Evolutionary conservation across 805 yeast genomes (phyloP), one percentile per base, ranked within the genome.

Genomic region (Ogataea pilisensis): DNA sequence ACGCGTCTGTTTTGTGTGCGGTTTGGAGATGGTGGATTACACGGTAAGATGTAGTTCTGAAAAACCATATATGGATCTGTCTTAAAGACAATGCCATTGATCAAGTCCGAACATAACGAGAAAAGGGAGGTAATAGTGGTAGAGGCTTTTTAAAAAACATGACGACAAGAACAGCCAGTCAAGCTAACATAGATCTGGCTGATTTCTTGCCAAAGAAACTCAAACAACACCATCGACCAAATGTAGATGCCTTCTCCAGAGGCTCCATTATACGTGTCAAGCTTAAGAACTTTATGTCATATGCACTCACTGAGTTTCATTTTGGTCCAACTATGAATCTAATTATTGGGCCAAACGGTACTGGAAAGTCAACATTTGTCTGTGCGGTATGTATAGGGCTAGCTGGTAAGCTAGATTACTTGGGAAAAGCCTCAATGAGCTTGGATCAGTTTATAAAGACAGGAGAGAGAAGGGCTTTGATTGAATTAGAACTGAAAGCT

Each of bases 321-420:
- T 72, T 91, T 42, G 84, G 91, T 0, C 96, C 97, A 0, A 70
- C 82, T 2, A 69, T 93, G 57, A 93, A 93, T 57, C 78, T 93
- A 82, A 85, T 93, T 43, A 83, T 93, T 39, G 99, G 97, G 0
- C 97, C 97, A 11, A 93, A 93, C 59, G 99, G 99, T 27, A 69
- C 87, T 29, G 87, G 89, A 1, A 86, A 87, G 61, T 82, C 93
- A 29, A 88, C 98, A 0, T 77, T 93, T 53, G 90, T 93, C 4
- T 86, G 96, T 45, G 98, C 96, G 0, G 77, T 91, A 1, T 91
- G 95, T 57, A 68, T 93, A 26, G 95, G 96, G 0, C 65, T 93
- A 14, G 91, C 83, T 1, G 98, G 97, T 1, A 78, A 75, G 54
- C 73, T 85, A 18, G 85, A 77, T 30, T 66, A 79, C 32, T 74